These are phyloP conservation scores for Aphanomyces euteiches DNA, from an alignment of 352 stramenopile species.

Conservation along the genomic window DNA sequence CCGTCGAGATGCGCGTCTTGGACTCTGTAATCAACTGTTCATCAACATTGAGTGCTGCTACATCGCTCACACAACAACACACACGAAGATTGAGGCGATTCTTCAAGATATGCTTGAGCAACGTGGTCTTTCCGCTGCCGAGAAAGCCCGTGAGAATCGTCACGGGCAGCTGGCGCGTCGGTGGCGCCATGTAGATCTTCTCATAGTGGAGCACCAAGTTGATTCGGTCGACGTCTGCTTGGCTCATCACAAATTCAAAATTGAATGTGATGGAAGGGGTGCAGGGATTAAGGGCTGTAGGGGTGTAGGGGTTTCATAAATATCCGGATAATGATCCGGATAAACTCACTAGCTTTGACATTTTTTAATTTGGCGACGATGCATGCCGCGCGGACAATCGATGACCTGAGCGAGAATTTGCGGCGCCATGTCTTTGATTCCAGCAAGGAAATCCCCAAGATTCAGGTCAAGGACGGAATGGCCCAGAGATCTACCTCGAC, in stretches of 20 bases:
- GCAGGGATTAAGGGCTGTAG: background rate
- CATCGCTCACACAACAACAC: slow-evolving; percentile 62
- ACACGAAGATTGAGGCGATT: slow-evolving; percentile 67
- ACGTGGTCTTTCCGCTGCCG: slow-evolving; percentile 66
- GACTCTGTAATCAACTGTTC: slow-evolving; percentile 52
- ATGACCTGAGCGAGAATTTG: slow-evolving; percentile 1
- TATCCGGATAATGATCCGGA: background rate
- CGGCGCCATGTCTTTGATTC: slow-evolving; percentile 12
- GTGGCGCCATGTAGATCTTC: slow-evolving; percentile 18
- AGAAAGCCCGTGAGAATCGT: slow-evolving; percentile 34
- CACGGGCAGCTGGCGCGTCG: slow-evolving; percentile 26
- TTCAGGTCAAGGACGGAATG: slow-evolving; percentile 5
- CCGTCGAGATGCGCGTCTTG: slow-evolving; percentile 22
- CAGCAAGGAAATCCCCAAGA: background rate
- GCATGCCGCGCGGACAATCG: background rate
- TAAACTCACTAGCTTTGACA: background rate
- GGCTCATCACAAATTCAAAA: background rate
- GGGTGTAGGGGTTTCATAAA: too few relatives aligned
- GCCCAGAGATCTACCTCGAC: background rate
- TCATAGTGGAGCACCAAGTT: slow-evolving; percentile 26
- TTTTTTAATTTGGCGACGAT: slow-evolving; percentile 1
- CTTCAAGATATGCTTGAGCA: slow-evolving; percentile 62
- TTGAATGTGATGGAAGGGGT: too few relatives aligned
- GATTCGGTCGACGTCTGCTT: slow-evolving; percentile 23
- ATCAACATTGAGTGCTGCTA: slow-evolving; percentile 68